phyloP scores from a whole-genome alignment of 108 stramenopile species.

The Mediolabrus comicus region DNA sequence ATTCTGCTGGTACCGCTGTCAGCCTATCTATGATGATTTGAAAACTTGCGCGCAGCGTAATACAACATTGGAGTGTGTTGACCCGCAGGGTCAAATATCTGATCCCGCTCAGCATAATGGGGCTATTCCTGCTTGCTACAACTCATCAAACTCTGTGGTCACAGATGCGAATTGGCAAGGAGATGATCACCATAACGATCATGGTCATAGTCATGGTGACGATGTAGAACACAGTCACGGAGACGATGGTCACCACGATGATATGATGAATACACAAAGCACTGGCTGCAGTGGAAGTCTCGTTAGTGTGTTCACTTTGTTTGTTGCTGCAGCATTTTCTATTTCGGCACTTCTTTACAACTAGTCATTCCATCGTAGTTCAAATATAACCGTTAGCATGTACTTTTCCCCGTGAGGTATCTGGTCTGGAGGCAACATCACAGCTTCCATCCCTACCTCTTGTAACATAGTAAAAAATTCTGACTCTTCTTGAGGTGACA shows the following conservation, averaged over 20 bases:
- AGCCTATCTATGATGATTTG: constrained; percentile 42
- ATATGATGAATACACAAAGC: not conserved
- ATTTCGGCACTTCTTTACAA: not conserved
- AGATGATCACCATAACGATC: not conserved
- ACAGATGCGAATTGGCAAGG: not conserved
- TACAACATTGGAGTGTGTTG: constrained; percentile 48
- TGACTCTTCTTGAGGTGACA: constrained; percentile 15
- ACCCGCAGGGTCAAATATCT: constrained; percentile 36
- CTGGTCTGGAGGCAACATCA: constrained; percentile 1
- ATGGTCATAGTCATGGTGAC: not conserved
- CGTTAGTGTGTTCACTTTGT: not conserved
- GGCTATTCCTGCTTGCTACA: not conserved
- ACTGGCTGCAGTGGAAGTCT: not conserved
- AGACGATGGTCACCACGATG: not conserved
- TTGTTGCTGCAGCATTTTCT: not conserved
- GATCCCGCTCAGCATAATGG: constrained; percentile 16
- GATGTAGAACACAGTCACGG: not conserved
- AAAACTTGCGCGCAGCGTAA: constrained; percentile 47
- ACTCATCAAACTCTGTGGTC: not conserved
- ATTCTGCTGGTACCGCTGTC: constrained; percentile 74
- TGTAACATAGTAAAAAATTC: constrained; percentile 4
- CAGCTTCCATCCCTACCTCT: constrained; percentile 12
- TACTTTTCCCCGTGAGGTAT: constrained; percentile 24
- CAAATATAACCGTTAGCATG: constrained; percentile 19
- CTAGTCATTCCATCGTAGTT: constrained; percentile 10